Conservation (phyloP, 2,329 filamentous ascomycete genomes). For the Neofusicoccum cordaticola region DNA sequence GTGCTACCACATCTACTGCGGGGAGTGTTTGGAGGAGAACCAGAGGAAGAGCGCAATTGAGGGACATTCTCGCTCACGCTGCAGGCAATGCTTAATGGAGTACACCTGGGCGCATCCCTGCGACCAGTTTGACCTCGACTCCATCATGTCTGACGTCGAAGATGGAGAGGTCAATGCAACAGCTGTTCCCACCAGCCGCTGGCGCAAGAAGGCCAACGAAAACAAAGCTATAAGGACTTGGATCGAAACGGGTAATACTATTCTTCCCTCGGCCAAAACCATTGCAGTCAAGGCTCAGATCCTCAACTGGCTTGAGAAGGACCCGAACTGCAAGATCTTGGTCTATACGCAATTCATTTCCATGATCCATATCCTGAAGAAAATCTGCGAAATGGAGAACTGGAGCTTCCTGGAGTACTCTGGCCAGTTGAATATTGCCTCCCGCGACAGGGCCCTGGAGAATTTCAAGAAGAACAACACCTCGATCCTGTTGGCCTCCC, state of each 20-base stretch:
- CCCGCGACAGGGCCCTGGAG: slow-evolving; percentile 47
- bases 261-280: slow-evolving; percentile 47
- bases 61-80: neutral
- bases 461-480: slow-evolving; percentile 43
- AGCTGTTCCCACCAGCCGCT: slow-evolving; percentile 17
- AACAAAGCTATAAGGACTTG: slow-evolving; percentile 33
- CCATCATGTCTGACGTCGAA: slow-evolving; percentile 10
- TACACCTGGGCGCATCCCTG: neutral
- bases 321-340: slow-evolving; percentile 54
- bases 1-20: slow-evolving; percentile 58
- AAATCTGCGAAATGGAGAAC: slow-evolving; percentile 49
- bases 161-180: slow-evolving; percentile 15
- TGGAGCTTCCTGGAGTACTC: slow-evolving; percentile 52
- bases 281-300: slow-evolving; percentile 46
- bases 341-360: slow-evolving; percentile 60
- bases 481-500: slow-evolving; percentile 53
- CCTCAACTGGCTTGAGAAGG: slow-evolving; percentile 44
- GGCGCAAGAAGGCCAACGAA: slow-evolving; percentile 20
- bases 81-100: neutral
- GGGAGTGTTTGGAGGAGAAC: slow-evolving; percentile 43
- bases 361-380: slow-evolving; percentile 51
- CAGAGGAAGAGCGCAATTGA: slow-evolving; percentile 26
- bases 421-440: slow-evolving; percentile 47
- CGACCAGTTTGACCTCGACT: slow-evolving; percentile 13
- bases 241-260: slow-evolving; percentile 35